Evolutionary conservation across 345 rosid species (phyloP).

Genomic region (Pseudoturritis turrita): DNA sequence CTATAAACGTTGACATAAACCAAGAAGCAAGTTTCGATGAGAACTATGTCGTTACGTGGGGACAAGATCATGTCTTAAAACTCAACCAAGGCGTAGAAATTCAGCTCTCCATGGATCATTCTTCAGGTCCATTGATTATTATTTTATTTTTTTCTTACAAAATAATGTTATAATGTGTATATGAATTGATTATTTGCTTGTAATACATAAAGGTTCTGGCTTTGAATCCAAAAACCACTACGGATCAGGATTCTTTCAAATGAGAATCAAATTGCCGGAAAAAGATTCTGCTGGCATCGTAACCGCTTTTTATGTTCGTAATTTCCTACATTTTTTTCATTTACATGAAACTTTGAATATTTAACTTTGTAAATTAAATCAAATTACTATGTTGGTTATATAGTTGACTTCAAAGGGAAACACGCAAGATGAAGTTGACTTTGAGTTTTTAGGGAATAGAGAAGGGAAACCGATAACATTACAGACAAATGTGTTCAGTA

Average conservation of each 20-base stretch:
- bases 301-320: conserved; percentile 54
- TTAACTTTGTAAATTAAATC: background rate
- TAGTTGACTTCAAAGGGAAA: conserved; percentile 34
- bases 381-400: background rate
- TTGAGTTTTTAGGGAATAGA: conserved; percentile 65
- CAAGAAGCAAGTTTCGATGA: conserved; percentile 7
- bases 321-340: background rate
- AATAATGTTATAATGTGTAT: background rate
- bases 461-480: conserved; percentile 47
- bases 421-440: conserved; percentile 55
- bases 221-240: conserved; percentile 44
- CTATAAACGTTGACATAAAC: background rate
- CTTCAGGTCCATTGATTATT: conserved; percentile 7
- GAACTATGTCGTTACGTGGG: conserved; percentile 17
- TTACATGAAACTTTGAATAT: too few relatives aligned
- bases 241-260: conserved; percentile 46
- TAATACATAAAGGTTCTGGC: background rate
- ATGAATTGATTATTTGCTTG: background rate
- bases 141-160: background rate
- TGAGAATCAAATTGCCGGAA: conserved; percentile 43
- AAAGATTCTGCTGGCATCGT: conserved; percentile 56
- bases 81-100: background rate
- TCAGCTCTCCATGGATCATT: conserved; percentile 12
- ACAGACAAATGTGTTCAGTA: conserved; percentile 51
- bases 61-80: background rate